Base-by-base conservation (phyloP, 768 basidiomycete genomes). In the Amanita molliuscula region DNA sequence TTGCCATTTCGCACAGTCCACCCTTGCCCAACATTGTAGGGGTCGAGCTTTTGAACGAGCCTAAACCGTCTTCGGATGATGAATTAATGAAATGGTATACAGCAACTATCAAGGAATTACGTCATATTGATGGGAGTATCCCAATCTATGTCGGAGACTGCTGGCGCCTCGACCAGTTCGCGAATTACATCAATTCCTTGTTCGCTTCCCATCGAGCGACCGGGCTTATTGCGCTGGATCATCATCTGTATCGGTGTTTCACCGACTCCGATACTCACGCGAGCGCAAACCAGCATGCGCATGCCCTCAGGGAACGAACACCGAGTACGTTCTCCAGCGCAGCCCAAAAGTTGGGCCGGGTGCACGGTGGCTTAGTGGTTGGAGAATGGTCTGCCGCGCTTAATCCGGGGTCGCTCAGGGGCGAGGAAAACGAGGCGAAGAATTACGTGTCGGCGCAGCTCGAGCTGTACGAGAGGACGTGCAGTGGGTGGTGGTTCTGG, bases 401-500 rank as follows among this genome's bases (percentile, higher is more conserved):
- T 29, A 83, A 88, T 58, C 79, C 81, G 0, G 71, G 74, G 0
- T 82, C 80, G 3, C 62, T 87, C 6, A 56, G 61, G 2, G 65
- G 65, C 2, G 56, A 55, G 25, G 51, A 52, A 0, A 68, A 71
- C 15, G 76, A 76, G 15, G 63, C 67, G 11, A 59, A 65, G 28
- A 58, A 59, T 15, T 91, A 78, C 52, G 69, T 84, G 3, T 60
- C 69, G 15, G 82, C 87, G 3, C 79, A 92, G 61, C 64, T 89
- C 43, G 73, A 70, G 16, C 56, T 86, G 34, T 90, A 76, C 53
- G 85, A 88, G 50, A 61, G 64, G 41, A 56, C 65, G 31, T 83
- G 85, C 52, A 78, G 76, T 0, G 89, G 89, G 4, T 85, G 77
- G 75, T 91, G 82, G 67, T 91, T 85, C 61, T 89, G 89, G 89